phyloP scores from a whole-genome alignment of 176 grass and related monocot species.

The Rhynchospora pubera region DNA sequence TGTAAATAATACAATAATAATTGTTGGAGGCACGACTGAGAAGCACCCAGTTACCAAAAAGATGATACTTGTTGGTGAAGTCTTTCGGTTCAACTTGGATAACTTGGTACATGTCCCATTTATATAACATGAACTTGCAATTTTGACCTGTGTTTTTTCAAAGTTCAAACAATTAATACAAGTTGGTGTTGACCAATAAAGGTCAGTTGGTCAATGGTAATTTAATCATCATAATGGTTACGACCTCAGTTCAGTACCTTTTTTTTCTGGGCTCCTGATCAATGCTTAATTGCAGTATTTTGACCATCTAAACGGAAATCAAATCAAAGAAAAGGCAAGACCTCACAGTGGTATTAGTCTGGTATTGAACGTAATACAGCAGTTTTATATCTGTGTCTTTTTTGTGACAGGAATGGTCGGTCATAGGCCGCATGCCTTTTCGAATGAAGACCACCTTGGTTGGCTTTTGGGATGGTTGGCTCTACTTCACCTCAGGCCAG shows the following conservation, averaged over 20 bases:
- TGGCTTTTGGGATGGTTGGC: constrained; percentile 66
- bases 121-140: not conserved
- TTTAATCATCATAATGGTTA: not conserved
- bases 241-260: not conserved
- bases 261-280: not conserved
- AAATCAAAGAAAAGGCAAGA: not conserved
- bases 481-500: constrained; percentile 91
- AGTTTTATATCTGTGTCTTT: not conserved
- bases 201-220: not conserved
- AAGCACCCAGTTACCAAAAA: constrained; percentile 89
- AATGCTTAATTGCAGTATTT: not conserved
- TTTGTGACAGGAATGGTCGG: constrained; percentile 51
- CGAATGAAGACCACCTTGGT: constrained; percentile 72
- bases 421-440: constrained; percentile 77
- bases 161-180: not conserved
- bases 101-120: constrained; percentile 32
- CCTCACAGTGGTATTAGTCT: not conserved
- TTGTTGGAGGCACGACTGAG: constrained; percentile 75
- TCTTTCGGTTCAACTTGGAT: constrained; percentile 66
- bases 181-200: not conserved
- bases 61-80: constrained; percentile 88
- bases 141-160: not conserved
- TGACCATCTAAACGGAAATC: not conserved
- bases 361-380: not conserved
- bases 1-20: constrained; percentile 61